phyloP scores from a whole-genome alignment of 805 yeast species.

The Cyberlindnera amylophila region DNA sequence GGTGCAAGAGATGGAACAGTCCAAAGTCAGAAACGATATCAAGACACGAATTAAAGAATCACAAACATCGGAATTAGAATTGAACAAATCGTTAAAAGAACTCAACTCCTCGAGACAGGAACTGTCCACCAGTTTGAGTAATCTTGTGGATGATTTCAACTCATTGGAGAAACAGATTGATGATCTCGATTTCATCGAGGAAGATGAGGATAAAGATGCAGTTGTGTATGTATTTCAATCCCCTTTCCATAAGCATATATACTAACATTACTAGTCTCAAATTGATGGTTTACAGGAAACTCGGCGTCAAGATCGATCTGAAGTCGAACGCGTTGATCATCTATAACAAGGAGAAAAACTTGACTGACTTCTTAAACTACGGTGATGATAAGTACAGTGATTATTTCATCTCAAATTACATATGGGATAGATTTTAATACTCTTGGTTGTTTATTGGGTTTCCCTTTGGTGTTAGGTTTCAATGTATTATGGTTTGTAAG shows the following conservation, averaged over 20 bases:
- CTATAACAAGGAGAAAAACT: constrained; percentile 42
- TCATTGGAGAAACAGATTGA: constrained; percentile 33
- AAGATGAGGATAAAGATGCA: constrained; percentile 38
- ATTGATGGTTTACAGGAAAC: constrained; percentile 53
- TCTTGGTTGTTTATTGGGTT: constrained; percentile 3
- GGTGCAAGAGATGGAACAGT: constrained; percentile 27
- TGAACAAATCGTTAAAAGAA: constrained; percentile 51
- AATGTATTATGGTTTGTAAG: not conserved
- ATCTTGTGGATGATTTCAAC: constrained; percentile 34
- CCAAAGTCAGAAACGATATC: constrained; percentile 30
- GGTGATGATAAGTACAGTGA: constrained; percentile 53
- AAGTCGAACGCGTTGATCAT: constrained; percentile 43
- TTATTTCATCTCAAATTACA: constrained; percentile 66
- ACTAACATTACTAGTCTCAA: too few relatives aligned
- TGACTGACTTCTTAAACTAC: constrained; percentile 48
- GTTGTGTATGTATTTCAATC: constrained; percentile 27
- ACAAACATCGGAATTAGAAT: constrained; percentile 44
- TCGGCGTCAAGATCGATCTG: constrained; percentile 52
- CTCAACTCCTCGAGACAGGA: constrained; percentile 41
- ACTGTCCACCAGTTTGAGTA: constrained; percentile 35
- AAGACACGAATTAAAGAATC: constrained; percentile 30
- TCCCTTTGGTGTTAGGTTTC: not conserved
- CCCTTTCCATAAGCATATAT: not conserved
- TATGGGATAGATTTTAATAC: constrained; percentile 66
- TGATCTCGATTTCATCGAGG: constrained; percentile 26